These are phyloP conservation scores for Colletotrichum sp. DNA, from an alignment of 2,329 filamentous ascomycete species.

Conservation along the genomic window DNA sequence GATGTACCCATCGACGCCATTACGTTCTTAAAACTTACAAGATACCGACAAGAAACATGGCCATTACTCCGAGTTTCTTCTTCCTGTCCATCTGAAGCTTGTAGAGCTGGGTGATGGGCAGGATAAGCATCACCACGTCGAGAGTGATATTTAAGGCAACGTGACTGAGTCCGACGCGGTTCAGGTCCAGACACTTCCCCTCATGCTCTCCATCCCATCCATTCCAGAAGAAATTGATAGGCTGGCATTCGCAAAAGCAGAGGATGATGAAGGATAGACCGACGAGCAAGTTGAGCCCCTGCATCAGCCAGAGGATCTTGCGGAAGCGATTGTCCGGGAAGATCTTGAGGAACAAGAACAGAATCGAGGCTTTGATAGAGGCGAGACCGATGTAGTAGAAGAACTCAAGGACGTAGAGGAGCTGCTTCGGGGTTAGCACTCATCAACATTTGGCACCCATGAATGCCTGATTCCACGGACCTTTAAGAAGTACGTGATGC, in stretches of 20 bases:
- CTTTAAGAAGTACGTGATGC: conserved; percentile 32
- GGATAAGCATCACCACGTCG: not conserved
- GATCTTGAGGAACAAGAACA: not conserved
- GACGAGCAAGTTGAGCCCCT: not conserved
- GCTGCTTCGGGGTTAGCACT: conserved; percentile 11
- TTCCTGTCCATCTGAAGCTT: conserved; percentile 34
- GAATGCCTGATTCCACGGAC: conserved; percentile 7
- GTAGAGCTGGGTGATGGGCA: conserved; percentile 42
- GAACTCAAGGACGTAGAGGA: conserved; percentile 30
- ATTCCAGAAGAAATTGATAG: not conserved
- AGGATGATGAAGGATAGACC: not conserved
- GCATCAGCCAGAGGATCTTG: not conserved
- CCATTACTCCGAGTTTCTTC: conserved; percentile 38
- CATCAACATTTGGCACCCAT: not conserved
- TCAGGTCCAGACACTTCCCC: not conserved
- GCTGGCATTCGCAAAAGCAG: not conserved
- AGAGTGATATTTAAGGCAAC: not conserved
- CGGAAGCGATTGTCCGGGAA: not conserved
- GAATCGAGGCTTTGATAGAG: conserved; percentile 12
- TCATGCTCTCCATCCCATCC: not conserved
- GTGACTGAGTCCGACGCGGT: not conserved
- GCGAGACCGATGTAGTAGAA: conserved; percentile 35
- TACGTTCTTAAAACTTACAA: conserved; percentile 36
- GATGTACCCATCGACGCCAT: too few species aligned
- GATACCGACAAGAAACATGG: conserved; percentile 43